A percentile compares a stretch with the other conserved stretches of the same genome.
phyloP scores from a whole-genome alignment of 1,139 yeast genomes.

The Hyphopichia fennica region DNA sequence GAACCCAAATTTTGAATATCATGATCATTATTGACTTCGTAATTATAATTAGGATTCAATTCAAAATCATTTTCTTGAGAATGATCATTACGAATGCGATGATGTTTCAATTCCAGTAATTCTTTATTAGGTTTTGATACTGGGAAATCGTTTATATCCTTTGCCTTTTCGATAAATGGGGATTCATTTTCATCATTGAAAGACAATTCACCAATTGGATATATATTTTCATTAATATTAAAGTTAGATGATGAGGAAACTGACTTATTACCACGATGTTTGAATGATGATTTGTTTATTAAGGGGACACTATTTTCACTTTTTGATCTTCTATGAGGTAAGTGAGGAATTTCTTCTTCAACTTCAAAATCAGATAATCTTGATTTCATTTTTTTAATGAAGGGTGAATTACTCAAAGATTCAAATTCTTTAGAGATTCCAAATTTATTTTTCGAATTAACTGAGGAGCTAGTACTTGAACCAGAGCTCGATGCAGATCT shows the following conservation, averaged over 20 bases:
- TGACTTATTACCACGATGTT: neutral
- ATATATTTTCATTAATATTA: constrained; percentile 5
- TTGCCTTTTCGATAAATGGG: constrained; percentile 15
- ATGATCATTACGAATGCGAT: neutral
- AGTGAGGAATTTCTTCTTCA: constrained; percentile 5
- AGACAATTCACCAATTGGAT: constrained; percentile 8
- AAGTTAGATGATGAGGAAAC: neutral
- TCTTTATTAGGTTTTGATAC: too few relatives aligned
- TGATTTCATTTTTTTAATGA: constrained; percentile 23
- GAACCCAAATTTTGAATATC: neutral
- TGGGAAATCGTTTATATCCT: neutral
- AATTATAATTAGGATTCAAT: neutral
- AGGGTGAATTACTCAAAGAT: constrained; percentile 19
- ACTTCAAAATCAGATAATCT: constrained; percentile 16
- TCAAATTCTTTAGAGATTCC: neutral
- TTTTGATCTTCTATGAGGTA: constrained; percentile 5
- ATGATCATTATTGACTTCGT: neutral
- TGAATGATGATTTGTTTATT: neutral
- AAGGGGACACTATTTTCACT: neutral
- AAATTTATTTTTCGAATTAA: neutral
- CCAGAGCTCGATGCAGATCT: neutral
- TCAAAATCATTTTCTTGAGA: neutral
- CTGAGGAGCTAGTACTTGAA: neutral
- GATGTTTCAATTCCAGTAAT: neutral
- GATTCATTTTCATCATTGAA: constrained; percentile 15